Conservation (phyloP, 2,329 filamentous ascomycete genomes). For the Diaporthe capsici region DNA sequence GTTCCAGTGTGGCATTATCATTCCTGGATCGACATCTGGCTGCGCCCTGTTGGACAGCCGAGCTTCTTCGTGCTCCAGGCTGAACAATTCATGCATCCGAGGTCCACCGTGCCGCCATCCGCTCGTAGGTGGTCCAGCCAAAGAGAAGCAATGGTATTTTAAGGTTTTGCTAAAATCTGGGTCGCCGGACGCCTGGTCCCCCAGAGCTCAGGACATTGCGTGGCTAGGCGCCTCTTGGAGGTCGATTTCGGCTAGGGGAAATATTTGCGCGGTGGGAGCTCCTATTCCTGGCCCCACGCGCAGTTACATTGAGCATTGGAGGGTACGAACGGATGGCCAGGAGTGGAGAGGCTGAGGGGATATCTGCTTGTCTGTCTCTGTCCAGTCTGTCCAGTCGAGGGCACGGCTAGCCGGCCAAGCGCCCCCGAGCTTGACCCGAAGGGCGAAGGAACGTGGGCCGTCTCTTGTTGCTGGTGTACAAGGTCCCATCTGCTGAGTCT, state of each 20-base stretch:
- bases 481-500: slow-evolving; percentile 27
- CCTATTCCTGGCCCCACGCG: slow-evolving; percentile 7
- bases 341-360: slow-evolving; percentile 4
- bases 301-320: not conserved
- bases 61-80: slow-evolving; percentile 5
- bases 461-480: not conserved
- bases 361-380: not conserved
- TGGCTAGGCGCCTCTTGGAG: slow-evolving; percentile 14
- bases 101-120: slow-evolving; percentile 28
- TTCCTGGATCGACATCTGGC: slow-evolving; percentile 29
- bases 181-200: slow-evolving; percentile 13
- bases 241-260: slow-evolving; percentile 17
- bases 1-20: slow-evolving; percentile 33
- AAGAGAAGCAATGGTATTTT: slow-evolving; percentile 23
- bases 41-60: slow-evolving; percentile 26
- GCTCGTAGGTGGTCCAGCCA: slow-evolving; percentile 1
- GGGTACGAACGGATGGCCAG: not conserved
- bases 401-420: slow-evolving; percentile 12
- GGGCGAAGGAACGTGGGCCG: slow-evolving; percentile 8
- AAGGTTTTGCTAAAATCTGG: slow-evolving; percentile 37
- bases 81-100: slow-evolving; percentile 18
- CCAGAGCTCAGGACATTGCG: slow-evolving; percentile 3
- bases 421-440: slow-evolving; percentile 6
- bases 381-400: not conserved
- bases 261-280: not conserved